Base-by-base conservation (phyloP, 2,329 filamentous ascomycete species). In the Exserohilum turcica region DNA sequence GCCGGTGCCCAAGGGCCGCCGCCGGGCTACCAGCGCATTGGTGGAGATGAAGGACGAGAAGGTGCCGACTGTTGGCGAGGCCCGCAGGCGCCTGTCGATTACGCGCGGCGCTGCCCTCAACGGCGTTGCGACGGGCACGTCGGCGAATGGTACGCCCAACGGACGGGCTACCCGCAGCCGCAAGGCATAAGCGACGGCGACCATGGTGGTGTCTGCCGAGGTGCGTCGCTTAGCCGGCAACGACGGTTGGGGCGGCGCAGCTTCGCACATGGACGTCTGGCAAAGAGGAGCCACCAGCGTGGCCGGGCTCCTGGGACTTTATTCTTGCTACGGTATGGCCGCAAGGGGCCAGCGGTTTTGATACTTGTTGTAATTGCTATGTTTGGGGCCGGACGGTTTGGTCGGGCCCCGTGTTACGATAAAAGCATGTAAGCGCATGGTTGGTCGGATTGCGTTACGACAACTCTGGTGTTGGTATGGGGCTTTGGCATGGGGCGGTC, bases 41-140 rank as follows among this genome's bases (percentile, higher is more conserved):
- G 90, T 93, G 66, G 92, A 95, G 75, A 91, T 92, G 79, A 89
- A 90, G 74, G 84, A 86, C 70, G 84, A 88, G 71, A 83, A 90
- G 71, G 78, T 87, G 56, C 82, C 83, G 48, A 78, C 80, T 56
- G 76, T 80, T 58, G 77, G 75, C 64, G 78, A 81, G 71, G 79
- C 75, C 75, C 80, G 73, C 77, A 81, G 74, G 72, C 76, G 69
- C 78, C 82, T 77, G 53, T 67, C 64, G 1, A 62, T 56, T 16
- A 77, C 82, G 68, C 72, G 77, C 66, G 71, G 73, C 56, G 68
- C 66, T n/a, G 52, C 65, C 37, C 65, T 72, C 65, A 77, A 76
- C 53, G 75, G 73, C 38, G 68, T 72, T 54, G 68, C 74, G 38
- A 71, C 72, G 74, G 67, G 75, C 66, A 70, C 71, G 29, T 70